Evolutionary conservation across 208 protist species (phyloP), one percentile per base, ranked within the genome.

Genomic region (Phytomonas francai): DNA sequence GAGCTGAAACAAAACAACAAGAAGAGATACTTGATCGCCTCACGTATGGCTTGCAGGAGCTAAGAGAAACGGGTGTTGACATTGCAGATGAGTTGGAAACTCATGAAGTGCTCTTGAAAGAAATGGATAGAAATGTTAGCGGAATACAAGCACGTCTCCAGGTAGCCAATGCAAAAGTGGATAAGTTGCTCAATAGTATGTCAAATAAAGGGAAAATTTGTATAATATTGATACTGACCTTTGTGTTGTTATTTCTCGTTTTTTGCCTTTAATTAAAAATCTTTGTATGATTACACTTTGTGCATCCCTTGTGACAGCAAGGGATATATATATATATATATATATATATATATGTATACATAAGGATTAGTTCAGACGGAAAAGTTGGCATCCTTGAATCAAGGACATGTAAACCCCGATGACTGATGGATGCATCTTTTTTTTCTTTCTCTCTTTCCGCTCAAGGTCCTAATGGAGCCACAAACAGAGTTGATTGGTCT

Each of bases 191-290:
- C n/a, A 80, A 77, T 8, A 88, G 77, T 58, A 87, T 95, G 85
- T 92, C 89, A 34, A 88, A 91, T 69, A 81, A 74, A 65, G 80
- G 80, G 0, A 95, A 95, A 64, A 80, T 95, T 30, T 92, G 89
- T 74, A 88, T 80, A 9, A 87, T 95, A 72, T 51, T 84, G 7
- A 54, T 64, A 29, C 76, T 91, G 30, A 68, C 80, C 42, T 73
- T 87, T 62, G 68, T 85, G 22, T 74, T 86, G 49, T 60, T 90
- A 7, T 75, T 88, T 59, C 65, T 88, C 8, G 56, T n/a, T 83
- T 68, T 76, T 88, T 32, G 72, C 61, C 16, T 73, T 85, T 36
- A 59, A 45, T 31, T 68, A 34, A 67, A 11, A 28, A 49, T 49
- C 7, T 51, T 49, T 49, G 12, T 49, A 12, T 49, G 12, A 3